Evolutionary conservation across 2,329 filamentous ascomycete species (phyloP), one percentile per base, ranked within the genome.

Genomic region (Nigrograna mackinnonii): DNA sequence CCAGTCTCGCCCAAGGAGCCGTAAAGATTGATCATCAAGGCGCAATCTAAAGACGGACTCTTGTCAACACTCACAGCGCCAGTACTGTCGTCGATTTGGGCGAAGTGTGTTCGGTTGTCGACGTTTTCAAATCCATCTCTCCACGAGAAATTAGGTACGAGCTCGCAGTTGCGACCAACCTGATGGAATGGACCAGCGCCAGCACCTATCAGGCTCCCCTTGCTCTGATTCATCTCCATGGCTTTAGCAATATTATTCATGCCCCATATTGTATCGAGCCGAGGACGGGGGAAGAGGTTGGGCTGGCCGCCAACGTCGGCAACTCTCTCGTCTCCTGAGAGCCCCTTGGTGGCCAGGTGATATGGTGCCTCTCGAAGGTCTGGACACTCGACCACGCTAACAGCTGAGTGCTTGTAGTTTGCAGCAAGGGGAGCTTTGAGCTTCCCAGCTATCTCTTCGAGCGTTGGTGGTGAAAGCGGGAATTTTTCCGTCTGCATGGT

Each of bases 261-360:
- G 35, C 22, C 43, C 39, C 39, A 46, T 13, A 44, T 47, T 6
- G 37, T 32, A 20, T 41, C 30, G 13, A 53, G 39, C 22, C 44
- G 38, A 14, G 50, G 50, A 5, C 34, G 30, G 4, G 50, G 50
- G 20, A 50, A 49, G 11, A 53, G 39, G 20, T 53, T 71, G 1
- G 64, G 54, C 18, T 70, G 70, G 0, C 73, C 75, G 4, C 75
- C 74, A 16, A 77, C 56, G 35, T 77, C 74, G 13, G 68, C 71
- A 4, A 76, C 60, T 26, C 60, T 60, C 22, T 66, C 57, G 3
- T 62, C 60, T 1, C 75, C 73, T 4, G 55, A 66, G 6, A 77
- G 59, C 0, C 75, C 75, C 2, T 60, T 39, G 4, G 63, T 60
- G 1, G 71, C 67, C 5, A 75, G 62, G 32, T 62, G 37, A 39